Percentiles rank a stretch among this genome's conserved stretches.
These are phyloP conservation scores for Phytopythium kandeliae DNA, from an alignment of 352 stramenopile species.

Conservation along the genomic window DNA sequence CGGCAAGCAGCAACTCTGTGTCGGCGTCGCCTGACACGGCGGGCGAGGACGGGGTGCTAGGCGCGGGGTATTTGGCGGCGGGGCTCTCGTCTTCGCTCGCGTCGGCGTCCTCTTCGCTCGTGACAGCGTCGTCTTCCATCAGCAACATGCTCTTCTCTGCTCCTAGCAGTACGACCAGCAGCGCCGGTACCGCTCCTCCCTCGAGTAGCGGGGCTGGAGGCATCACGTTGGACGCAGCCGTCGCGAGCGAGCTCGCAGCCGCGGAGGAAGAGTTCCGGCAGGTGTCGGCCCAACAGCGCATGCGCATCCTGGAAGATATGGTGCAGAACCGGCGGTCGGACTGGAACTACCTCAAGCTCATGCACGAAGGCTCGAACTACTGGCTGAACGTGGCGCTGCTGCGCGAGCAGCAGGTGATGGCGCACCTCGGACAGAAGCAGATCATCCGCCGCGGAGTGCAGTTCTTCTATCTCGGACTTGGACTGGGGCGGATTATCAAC, in stretches of 20 bases:
- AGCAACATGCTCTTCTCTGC: conserved; percentile 34
- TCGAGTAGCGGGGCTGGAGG: conserved; percentile 6
- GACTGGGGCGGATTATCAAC: conserved; percentile 54
- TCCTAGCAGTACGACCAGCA: conserved; percentile 16
- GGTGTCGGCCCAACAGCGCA: conserved; percentile 58
- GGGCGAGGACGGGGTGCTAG: not conserved
- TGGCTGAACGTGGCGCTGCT: conserved; percentile 79
- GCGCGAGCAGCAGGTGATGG: conserved; percentile 59
- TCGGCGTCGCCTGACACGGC: not conserved
- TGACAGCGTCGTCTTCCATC: conserved; percentile 36
- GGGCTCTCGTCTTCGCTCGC: conserved; percentile 24
- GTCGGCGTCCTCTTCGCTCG: conserved; percentile 29
- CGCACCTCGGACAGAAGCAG: conserved; percentile 51
- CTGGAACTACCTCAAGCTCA: conserved; percentile 77
- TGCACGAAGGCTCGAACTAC: conserved; percentile 75
- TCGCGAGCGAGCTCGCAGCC: conserved; percentile 5
- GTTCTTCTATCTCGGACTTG: conserved; percentile 79
- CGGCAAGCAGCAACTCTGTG: not conserved
- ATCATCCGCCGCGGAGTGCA: conserved; percentile 52
- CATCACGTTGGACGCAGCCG: conserved; percentile 7
- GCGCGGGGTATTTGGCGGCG: conserved; percentile 16
- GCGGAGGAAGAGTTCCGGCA: conserved; percentile 37
- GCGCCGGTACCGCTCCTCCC: too few species aligned
- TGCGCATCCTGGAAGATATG: conserved; percentile 68
- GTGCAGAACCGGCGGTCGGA: conserved; percentile 66